A percentile compares a stretch with the other conserved stretches of the same genome.
Conservation (phyloP, 768 basidiomycete species). For the Macrolepiota albuminosa region DNA sequence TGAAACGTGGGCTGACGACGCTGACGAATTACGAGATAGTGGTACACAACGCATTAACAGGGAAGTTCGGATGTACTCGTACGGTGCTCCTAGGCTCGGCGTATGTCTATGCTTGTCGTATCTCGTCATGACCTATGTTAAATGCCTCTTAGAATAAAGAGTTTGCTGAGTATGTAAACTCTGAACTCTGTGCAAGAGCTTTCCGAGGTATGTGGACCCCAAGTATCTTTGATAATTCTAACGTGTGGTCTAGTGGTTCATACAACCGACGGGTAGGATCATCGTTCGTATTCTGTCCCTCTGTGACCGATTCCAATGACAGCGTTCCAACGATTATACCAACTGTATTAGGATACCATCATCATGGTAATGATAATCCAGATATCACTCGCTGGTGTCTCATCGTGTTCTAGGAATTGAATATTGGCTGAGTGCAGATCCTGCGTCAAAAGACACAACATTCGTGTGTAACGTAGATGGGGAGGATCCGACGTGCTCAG, state of each 20-base stretch:
- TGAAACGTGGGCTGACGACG: constrained; percentile 21
- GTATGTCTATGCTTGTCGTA: constrained; percentile 23
- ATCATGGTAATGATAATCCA: constrained; percentile 36
- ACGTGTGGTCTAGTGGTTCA: constrained; percentile 36
- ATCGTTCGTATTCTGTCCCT: not conserved
- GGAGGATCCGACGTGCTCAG: constrained; percentile 46
- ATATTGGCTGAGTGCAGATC: constrained; percentile 45
- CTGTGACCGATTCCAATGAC: not conserved
- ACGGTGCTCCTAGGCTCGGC: constrained; percentile 45
- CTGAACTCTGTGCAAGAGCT: constrained; percentile 32
- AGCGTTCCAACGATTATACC: constrained; percentile 53
- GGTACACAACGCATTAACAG: constrained; percentile 15
- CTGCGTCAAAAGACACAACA: constrained; percentile 31
- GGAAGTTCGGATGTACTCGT: constrained; percentile 40
- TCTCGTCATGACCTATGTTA: not conserved
- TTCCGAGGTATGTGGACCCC: constrained; percentile 33
- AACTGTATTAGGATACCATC: constrained; percentile 42
- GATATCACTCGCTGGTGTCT: not conserved
- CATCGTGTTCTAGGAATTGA: constrained; percentile 33
- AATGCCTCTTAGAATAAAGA: constrained; percentile 31
- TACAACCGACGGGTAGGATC: constrained; percentile 39
- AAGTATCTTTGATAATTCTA: not conserved
- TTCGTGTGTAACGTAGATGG: constrained; percentile 37
- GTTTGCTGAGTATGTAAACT: constrained; percentile 43
- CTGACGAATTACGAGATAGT: not conserved